These are phyloP conservation scores for Carex littledalei DNA, from an alignment of 176 grass and related monocot genomes.

Conservation along the genomic window DNA sequence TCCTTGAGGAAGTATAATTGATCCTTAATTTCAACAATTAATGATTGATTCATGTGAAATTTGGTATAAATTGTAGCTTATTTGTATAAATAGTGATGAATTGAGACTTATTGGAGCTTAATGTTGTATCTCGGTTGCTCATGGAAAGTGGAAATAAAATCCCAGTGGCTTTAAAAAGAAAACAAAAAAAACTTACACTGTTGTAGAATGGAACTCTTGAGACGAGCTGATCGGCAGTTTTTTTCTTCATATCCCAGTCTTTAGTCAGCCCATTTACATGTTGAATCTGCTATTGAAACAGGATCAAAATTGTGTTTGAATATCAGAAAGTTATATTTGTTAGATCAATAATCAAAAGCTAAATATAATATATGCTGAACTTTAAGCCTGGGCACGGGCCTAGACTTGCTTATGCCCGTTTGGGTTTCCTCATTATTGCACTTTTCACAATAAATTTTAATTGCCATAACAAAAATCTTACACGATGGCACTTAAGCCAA, in stretches of 20 bases:
- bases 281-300: constrained; percentile 47
- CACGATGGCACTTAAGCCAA: neutral
- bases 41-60: neutral
- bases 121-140: neutral
- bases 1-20: neutral
- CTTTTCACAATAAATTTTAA: neutral
- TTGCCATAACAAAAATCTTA: neutral
- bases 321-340: neutral
- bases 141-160: neutral
- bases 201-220: constrained; percentile 87
- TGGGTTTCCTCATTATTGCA: neutral
- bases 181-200: constrained; percentile 31
- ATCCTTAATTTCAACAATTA: neutral
- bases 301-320: neutral
- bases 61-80: neutral
- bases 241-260: constrained; percentile 73
- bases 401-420: neutral
- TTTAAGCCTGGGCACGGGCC: too few relatives aligned
- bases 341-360: too few relatives aligned
- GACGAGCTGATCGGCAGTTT: constrained; percentile 43
- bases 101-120: neutral
- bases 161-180: neutral
- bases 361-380: too few relatives aligned
- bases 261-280: constrained; percentile 63
- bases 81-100: neutral